Evolutionary conservation across 805 yeast genomes (phyloP).

Genomic region (Pichia manshurica): DNA sequence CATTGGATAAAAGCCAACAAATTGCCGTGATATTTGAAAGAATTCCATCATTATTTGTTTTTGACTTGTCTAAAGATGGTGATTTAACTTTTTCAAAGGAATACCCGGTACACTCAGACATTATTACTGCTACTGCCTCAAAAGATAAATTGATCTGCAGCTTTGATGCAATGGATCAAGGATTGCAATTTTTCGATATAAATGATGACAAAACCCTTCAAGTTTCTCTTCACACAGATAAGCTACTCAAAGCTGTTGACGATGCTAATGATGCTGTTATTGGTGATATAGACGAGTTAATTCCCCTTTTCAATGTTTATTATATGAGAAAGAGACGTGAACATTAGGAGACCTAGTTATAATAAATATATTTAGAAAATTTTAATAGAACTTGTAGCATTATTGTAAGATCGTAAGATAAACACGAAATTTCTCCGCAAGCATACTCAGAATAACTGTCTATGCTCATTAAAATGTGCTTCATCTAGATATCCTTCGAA

Average conservation of each 20-base stretch:
- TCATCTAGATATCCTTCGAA: constrained; percentile 27
- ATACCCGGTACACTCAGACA: constrained; percentile 19
- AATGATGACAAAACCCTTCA: constrained; percentile 23
- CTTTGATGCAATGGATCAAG: constrained; percentile 20
- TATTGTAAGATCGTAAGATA: not conserved
- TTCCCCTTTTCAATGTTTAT: constrained; percentile 50
- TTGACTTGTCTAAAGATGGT: constrained; percentile 29
- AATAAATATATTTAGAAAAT: no score
- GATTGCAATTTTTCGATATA: constrained; percentile 22
- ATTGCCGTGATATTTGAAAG: constrained; percentile 45
- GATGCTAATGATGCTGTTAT: constrained; percentile 16
- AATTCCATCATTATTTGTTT: constrained; percentile 38
- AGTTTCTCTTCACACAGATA: constrained; percentile 14
- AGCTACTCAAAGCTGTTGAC: constrained; percentile 29
- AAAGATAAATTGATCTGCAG: constrained; percentile 23
- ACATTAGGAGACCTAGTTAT: constrained; percentile 33
- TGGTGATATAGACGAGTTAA: constrained; percentile 31
- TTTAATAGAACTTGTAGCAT: no score
- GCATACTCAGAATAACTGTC: no score
- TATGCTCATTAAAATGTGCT: constrained; percentile 18
- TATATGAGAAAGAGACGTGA: constrained; percentile 61
- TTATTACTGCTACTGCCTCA: constrained; percentile 25
- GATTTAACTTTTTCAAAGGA: constrained; percentile 29
- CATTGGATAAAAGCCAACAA: constrained; percentile 26
- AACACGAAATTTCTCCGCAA: not conserved